Conservation (phyloP, 345 rosid species). For the Syzygium grande region DNA sequence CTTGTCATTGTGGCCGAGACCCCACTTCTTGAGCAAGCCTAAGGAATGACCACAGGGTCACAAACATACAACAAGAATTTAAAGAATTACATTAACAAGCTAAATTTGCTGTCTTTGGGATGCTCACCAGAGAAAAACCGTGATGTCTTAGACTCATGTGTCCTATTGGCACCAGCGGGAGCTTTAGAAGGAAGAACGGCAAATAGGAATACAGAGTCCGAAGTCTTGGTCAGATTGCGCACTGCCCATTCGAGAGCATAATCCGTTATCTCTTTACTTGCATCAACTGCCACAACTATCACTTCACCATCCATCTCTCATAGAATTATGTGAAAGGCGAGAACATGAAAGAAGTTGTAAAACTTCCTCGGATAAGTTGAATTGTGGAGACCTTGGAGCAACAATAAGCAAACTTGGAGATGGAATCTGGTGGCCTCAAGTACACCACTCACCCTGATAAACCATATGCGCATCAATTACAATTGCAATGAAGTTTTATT, state of each 20-base stretch:
- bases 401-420: background rate
- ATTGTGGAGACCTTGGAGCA: background rate
- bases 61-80: background rate
- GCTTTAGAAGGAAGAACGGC: constrained; percentile 21
- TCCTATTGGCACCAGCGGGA: background rate
- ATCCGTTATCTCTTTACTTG: constrained; percentile 22
- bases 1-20: background rate
- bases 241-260: constrained; percentile 29
- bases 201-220: constrained; percentile 17
- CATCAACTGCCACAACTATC: constrained; percentile 30
- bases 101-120: background rate
- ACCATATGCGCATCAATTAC: background rate
- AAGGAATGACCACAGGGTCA: background rate
- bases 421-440: background rate
- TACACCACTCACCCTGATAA: background rate
- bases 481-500: background rate
- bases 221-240: constrained; percentile 8
- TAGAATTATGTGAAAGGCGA: background rate
- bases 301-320: constrained; percentile 19
- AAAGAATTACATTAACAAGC: background rate
- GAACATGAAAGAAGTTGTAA: background rate
- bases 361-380: background rate
- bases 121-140: constrained; percentile 15
- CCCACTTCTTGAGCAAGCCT: constrained; percentile 19
- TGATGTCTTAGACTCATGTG: background rate